Percentiles rank a stretch among this genome's conserved stretches.
Evolutionary conservation across 2,329 filamentous ascomycete genomes (phyloP).

Genomic region (Fusarium chlamydosporum): DNA sequence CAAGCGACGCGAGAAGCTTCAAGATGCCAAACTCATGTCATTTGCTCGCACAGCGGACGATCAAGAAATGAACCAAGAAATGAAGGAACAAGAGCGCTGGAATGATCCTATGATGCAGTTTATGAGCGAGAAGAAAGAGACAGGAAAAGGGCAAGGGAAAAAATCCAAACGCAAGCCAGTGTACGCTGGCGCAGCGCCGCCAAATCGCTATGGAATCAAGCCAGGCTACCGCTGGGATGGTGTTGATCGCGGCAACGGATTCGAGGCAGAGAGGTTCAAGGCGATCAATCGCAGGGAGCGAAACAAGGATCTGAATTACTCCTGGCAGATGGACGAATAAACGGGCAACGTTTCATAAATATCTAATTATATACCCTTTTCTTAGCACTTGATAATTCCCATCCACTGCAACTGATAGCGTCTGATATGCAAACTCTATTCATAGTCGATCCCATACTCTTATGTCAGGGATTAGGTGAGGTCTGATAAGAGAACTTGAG

Average conservation of each 20-base stretch:
- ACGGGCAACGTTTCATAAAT: constrained; percentile 21
- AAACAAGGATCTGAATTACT: constrained; percentile 85
- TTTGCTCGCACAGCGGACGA: constrained; percentile 88
- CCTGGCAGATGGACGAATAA: constrained; percentile 96
- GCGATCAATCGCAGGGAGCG: constrained; percentile 83
- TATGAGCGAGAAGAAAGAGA: constrained; percentile 66
- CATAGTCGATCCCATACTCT: constrained; percentile 7
- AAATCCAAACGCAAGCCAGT: constrained; percentile 68
- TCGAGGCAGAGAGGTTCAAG: constrained; percentile 93
- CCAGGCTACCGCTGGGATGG: constrained; percentile 98
- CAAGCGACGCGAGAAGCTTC: constrained; percentile 74
- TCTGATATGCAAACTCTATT: background rate
- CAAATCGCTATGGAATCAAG: constrained; percentile 93
- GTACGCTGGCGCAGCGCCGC: constrained; percentile 84
- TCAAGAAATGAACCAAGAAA: constrained; percentile 83
- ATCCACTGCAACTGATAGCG: background rate
- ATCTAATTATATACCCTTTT: constrained; percentile 48
- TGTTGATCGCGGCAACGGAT: constrained; percentile 92
- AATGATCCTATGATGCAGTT: constrained; percentile 94
- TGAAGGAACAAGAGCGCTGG: constrained; percentile 85
- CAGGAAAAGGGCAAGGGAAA: constrained; percentile 49
- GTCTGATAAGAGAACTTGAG: constrained; percentile 12
- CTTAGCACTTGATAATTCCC: constrained; percentile 24
- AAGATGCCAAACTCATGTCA: constrained; percentile 86
- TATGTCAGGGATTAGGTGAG: background rate